Conservation (phyloP, 441 rosid species). For the Gossypium aridum region DNA sequence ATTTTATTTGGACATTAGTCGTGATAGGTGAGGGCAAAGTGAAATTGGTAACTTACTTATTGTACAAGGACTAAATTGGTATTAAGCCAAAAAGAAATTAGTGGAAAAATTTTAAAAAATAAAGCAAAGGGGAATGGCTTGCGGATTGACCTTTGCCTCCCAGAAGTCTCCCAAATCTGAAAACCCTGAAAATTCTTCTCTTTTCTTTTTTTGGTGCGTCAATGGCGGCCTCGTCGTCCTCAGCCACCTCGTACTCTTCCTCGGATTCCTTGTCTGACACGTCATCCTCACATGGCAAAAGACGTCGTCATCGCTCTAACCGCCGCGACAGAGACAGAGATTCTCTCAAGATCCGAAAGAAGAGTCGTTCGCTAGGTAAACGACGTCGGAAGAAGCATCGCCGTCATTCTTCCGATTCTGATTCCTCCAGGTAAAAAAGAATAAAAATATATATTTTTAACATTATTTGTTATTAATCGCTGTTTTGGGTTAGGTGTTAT, state of each 20-base stretch:
- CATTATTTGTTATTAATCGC: neutral
- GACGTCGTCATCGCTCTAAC: conserved; percentile 37
- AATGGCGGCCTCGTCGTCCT: conserved; percentile 76
- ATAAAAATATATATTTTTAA: neutral
- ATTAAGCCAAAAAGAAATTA: too few species aligned
- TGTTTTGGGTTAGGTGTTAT: neutral
- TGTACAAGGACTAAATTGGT: too few species aligned
- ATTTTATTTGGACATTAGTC: too few species aligned
- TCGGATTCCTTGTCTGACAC: conserved; percentile 47
- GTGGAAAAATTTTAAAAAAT: too few species aligned
- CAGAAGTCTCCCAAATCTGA: neutral
- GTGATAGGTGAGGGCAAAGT: too few species aligned
- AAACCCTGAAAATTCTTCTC: neutral
- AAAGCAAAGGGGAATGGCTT: neutral
- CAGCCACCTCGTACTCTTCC: conserved; percentile 34
- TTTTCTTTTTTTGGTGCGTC: neutral
- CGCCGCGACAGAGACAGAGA: conserved; percentile 42
- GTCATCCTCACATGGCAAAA: conserved; percentile 37
- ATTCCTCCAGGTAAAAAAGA: conserved; percentile 46
- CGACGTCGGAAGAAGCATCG: conserved; percentile 51
- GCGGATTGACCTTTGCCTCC: neutral
- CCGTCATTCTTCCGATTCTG: conserved; percentile 31
- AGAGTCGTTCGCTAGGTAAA: conserved; percentile 43
- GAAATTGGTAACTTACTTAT: too few species aligned
- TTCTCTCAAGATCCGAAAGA: conserved; percentile 62